Base-by-base conservation (phyloP, 371 early-diverging fungal genomes). In the Lichtheimia ramosa region DNA sequence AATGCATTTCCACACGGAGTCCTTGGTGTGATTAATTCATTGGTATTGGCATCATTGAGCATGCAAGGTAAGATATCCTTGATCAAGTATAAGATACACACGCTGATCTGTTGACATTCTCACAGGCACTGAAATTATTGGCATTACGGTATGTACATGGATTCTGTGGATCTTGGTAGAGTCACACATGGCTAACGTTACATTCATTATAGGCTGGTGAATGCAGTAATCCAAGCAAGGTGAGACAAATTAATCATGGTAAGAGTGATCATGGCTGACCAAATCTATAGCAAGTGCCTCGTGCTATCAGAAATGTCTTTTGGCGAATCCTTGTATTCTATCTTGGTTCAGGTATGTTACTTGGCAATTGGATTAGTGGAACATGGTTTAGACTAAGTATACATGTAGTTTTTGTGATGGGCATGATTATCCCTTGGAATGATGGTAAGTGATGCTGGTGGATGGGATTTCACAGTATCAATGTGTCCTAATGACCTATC, bases 1-100 rank as follows among this genome's bases (percentile, higher is more conserved):
- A 93, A 90, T 2, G 92, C 75, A 2, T 91, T 93, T 40, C 87
- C 92, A 56, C 57, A 56, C 14, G 88, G 90, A 51, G 87, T 84
- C 13, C 67, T 90, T 16, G 89, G 88, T 12, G 75, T 90, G 42
- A 71, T 91, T 41, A 78, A 83, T 58, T 87, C 86, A 0, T 84
- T 91, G 62, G 67, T 91, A 7, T 75, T 89, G 5, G 90, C 92
- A 6, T 88, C 87, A 15, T 91, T 89, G 61, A 79, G 86, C 5
- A 46, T 88, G 27, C 51, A 59, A 59, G 59, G 59, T 59, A 27
- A 15, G 41, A 15, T 14, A 6, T n/a, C n/a, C 10, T 7, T 18
- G 21, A 51, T 13, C 18, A 51, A 25, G 4, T 13, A 7, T 39
- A 8, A 23, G 0, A 15, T 54, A 48, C 34, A 7, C n/a, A 34